Percentiles rank a stretch among this genome's conserved stretches.
Conservation (phyloP, 495 filamentous ascomycete species). For the Cenococcum geophilum region DNA sequence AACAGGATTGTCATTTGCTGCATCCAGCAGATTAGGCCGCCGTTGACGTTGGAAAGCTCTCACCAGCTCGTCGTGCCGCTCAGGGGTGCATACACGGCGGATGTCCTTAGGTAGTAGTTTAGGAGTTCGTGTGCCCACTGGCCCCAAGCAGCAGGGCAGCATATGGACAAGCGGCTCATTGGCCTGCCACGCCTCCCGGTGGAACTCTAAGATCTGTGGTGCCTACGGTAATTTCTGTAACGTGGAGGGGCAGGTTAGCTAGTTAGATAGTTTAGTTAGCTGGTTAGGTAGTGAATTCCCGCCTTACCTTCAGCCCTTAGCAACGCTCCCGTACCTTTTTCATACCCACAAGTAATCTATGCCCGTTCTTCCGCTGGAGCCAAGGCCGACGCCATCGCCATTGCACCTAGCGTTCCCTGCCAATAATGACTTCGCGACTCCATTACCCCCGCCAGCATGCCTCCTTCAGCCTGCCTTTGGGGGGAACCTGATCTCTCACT, state of each 20-base stretch:
- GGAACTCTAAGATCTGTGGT: background rate
- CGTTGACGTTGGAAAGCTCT: slow-evolving; percentile 15
- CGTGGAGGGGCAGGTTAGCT: no score
- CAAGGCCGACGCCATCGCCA: slow-evolving; percentile 15
- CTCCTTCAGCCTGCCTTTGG: slow-evolving; percentile 11
- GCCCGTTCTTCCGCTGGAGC: slow-evolving; percentile 11
- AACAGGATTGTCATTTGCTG: slow-evolving; percentile 28
- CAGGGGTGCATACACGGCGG: slow-evolving; percentile 22
- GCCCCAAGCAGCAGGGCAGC: slow-evolving; percentile 3
- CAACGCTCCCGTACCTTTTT: background rate
- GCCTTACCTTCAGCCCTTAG: background rate
- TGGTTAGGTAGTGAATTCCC: background rate
- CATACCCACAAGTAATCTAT: slow-evolving; percentile 7
- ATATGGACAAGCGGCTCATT: slow-evolving; percentile 1
- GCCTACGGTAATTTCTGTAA: background rate
- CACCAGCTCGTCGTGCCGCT: slow-evolving; percentile 3
- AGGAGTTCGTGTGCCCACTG: slow-evolving; percentile 2
- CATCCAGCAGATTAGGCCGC: slow-evolving; percentile 13
- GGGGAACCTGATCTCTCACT: slow-evolving; percentile 26
- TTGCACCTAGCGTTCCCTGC: slow-evolving; percentile 21
- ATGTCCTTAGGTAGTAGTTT: background rate
- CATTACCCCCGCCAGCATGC: slow-evolving; percentile 24
- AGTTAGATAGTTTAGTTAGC: no score
- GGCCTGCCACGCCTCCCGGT: background rate
- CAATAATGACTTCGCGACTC: slow-evolving; percentile 24